These are phyloP conservation scores for Allium sativum DNA, from an alignment of 106 monocot species.

Conservation along the genomic window DNA sequence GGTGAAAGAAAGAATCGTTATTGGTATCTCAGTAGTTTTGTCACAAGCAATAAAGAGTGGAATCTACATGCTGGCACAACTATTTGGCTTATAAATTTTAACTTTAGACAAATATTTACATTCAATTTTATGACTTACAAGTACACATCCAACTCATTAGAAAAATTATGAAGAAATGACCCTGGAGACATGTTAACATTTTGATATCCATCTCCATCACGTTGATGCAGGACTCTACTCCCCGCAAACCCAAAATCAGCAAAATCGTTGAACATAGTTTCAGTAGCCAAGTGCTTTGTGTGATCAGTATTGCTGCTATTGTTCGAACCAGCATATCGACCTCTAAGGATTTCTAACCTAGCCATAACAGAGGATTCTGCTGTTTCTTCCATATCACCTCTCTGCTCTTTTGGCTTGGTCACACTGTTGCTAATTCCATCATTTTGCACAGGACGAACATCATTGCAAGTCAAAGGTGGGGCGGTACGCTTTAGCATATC, in stretches of 20 bases:
- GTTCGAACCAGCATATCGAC: conserved; percentile 7
- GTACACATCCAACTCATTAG: too few relatives aligned
- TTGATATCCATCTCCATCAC: conserved; percentile 1
- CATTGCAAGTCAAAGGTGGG: neutral
- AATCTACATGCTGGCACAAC: too few relatives aligned
- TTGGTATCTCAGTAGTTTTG: too few relatives aligned
- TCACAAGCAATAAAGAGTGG: too few relatives aligned
- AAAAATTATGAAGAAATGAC: too few relatives aligned
- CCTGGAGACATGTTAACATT: neutral
- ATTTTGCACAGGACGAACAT: neutral
- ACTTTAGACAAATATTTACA: too few relatives aligned
- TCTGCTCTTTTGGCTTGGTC: conserved; percentile 1
- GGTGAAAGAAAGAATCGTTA: too few relatives aligned
- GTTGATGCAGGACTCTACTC: neutral
- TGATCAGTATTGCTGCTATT: neutral
- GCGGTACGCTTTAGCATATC: neutral
- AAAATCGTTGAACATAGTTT: neutral
- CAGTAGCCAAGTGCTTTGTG: neutral
- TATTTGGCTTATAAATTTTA: too few relatives aligned
- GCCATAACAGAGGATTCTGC: conserved; percentile 24
- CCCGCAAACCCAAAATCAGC: conserved; percentile 5
- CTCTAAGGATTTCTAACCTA: conserved; percentile 22
- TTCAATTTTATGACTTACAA: too few relatives aligned
- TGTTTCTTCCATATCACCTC: conserved; percentile 6
- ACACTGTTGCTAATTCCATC: conserved; percentile 3